Evolutionary conservation across 345 rosid species (phyloP), one percentile per base, ranked within the genome.

Genomic region (Punica granatum): DNA sequence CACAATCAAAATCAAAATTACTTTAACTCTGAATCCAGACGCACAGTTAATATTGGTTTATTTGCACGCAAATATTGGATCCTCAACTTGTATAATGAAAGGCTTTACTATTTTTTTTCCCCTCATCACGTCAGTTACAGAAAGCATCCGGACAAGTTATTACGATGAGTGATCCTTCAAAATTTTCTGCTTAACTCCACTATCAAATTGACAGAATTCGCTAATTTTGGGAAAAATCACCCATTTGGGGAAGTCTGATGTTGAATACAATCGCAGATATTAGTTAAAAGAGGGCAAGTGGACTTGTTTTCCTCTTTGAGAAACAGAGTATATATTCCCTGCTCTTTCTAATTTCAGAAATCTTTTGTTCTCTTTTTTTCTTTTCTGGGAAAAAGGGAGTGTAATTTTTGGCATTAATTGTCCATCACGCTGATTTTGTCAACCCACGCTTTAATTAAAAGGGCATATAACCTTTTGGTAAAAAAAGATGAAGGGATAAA

Each of bases 261-360:
- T 8, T 53, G 59, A 53, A 23, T 21, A 53, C 7, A 19, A 43
- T 43, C 3, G 5, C 6, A 53, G 28, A 53, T 37, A 37, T 23
- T 21, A 49, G 54, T 49, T n/a, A 19, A 21, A 49, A 4, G 7
- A 49, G 25, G 14, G 59, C 59, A 53, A 53, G 59, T 25, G 28
- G 59, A 25, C 59, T 53, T 23, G 54, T n/a, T 53, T 53, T 53
- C 59, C 59, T 21, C 21, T 53, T 53, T 53, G 8, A 53, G 59
- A 53, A n/a, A 53, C 26, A 6, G 3, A 23, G 2, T 23, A 7
- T 23, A 18, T 8, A 44, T 16, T 44, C 59, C 31, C 0, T 53
- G n/a, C 0, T 10, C 14, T 53, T 53, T 53, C 59, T 53, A 53
- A 53, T 23, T 53, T 25, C 14, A 53, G 59, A 53, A 7, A 53